These are phyloP conservation scores for Myriosclerotinia curreyana DNA, from an alignment of 2,329 filamentous ascomycete genomes.

Conservation along the genomic window DNA sequence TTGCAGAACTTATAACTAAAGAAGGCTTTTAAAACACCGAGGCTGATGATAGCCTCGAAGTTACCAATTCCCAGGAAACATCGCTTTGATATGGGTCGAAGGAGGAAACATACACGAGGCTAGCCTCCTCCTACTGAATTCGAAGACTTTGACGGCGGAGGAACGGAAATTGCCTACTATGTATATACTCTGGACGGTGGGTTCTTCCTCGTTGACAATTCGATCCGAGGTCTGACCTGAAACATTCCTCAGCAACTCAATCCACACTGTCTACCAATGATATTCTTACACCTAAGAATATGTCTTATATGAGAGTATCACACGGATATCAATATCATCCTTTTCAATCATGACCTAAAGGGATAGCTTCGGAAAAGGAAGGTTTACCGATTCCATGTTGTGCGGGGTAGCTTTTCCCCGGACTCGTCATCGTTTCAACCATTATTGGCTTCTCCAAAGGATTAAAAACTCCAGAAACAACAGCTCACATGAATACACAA, in stretches of 20 bases:
- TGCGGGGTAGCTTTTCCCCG: conserved; percentile 9
- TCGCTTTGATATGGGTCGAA: not conserved
- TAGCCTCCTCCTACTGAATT: not conserved
- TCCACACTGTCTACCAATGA: no score
- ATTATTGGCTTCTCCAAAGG: not conserved
- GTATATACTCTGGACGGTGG: not conserved
- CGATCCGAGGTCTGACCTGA: not conserved
- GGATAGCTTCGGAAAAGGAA: not conserved
- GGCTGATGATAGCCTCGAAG: not conserved
- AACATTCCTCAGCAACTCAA: no score
- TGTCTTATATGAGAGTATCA: not conserved
- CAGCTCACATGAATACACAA: not conserved
- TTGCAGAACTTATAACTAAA: no score
- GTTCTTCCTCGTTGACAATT: not conserved
- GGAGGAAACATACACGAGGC: not conserved
- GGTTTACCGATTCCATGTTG: conserved; percentile 15
- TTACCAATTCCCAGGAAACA: not conserved
- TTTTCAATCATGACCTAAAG: not conserved
- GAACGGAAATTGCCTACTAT: no score
- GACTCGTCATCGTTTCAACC: no score
- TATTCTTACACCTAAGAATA: not conserved
- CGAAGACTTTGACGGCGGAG: not conserved
- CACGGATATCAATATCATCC: no score
- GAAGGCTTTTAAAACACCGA: not conserved
- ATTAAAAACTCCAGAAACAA: not conserved